phyloP scores from a whole-genome alignment of 2,329 filamentous ascomycete species.

The Trichocomaceae sp. region DNA sequence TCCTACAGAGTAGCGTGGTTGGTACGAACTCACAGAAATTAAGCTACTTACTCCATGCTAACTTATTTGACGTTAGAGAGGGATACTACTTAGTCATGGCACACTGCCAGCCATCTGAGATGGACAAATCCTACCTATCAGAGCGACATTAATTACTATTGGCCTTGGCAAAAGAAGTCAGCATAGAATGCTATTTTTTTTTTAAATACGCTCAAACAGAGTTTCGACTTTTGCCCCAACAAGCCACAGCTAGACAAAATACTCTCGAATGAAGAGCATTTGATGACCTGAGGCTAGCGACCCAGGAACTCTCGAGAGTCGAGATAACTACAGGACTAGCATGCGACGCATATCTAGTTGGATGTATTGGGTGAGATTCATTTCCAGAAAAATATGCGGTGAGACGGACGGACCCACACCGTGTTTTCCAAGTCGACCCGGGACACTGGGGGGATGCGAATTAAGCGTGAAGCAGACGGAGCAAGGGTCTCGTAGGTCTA shows the following conservation, averaged over 20 bases:
- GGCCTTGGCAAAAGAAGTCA: not conserved
- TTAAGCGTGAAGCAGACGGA: not conserved
- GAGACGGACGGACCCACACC: not conserved
- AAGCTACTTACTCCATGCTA: not conserved
- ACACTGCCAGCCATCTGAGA: too few relatives aligned
- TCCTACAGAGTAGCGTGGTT: too few relatives aligned
- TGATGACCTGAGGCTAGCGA: not conserved
- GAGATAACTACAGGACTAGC: not conserved
- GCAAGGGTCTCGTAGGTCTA: not conserved
- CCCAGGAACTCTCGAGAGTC: too few relatives aligned
- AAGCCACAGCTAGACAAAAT: not conserved
- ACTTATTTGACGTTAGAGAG: too few relatives aligned
- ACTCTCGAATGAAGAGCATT: not conserved
- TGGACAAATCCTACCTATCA: not conserved
- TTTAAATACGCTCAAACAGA: not conserved
- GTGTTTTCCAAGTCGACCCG: conserved; percentile 7
- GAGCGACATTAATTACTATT: not conserved
- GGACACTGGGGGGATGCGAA: conserved; percentile 7
- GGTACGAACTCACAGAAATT: not conserved
- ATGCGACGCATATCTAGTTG: too few relatives aligned
- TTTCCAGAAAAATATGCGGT: not conserved
- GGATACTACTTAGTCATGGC: not conserved
- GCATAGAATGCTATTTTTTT: not conserved
- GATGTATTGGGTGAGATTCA: not conserved
- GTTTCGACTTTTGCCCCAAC: not conserved